Percentiles rank a stretch among this genome's conserved stretches.
These are phyloP conservation scores for Geotrichum carabidarum DNA, from an alignment of 1,139 yeast genomes.

Conservation along the genomic window DNA sequence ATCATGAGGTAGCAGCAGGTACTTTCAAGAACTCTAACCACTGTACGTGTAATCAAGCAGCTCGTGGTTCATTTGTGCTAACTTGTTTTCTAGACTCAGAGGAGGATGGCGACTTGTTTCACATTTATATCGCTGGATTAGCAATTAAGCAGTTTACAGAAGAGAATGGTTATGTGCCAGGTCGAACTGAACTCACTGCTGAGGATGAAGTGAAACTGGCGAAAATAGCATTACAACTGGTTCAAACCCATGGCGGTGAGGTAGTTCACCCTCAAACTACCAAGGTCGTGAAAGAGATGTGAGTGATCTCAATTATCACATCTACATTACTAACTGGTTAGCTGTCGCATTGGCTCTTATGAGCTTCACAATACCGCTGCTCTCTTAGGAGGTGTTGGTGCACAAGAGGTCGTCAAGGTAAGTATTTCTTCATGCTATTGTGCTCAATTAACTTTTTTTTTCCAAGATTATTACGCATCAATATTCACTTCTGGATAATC, in stretches of 20 bases:
- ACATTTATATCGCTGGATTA: constrained; percentile 28
- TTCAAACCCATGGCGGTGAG: constrained; percentile 18
- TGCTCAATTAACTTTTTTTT: constrained; percentile 11
- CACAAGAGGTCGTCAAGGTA: constrained; percentile 65
- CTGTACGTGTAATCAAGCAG: constrained; percentile 1
- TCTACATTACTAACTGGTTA: constrained; percentile 5
- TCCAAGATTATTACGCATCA: constrained; percentile 57
- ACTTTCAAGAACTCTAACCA: not conserved
- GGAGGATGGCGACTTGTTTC: constrained; percentile 23
- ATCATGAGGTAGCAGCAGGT: not conserved
- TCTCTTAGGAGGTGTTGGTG: constrained; percentile 71
- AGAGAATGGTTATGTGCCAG: constrained; percentile 20
- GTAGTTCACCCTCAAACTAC: constrained; percentile 16
- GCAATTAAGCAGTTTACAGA: constrained; percentile 28
- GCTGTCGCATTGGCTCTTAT: constrained; percentile 39
- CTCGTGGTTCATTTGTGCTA: not conserved
- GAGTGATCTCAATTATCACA: constrained; percentile 10
- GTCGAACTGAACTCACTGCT: constrained; percentile 15
- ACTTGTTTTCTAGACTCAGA: constrained; percentile 13
- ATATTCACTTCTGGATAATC: constrained; percentile 65
- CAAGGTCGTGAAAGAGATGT: constrained; percentile 26
- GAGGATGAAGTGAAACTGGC: constrained; percentile 16
- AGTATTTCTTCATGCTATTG: not conserved
- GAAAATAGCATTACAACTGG: constrained; percentile 20
- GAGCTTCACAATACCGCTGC: constrained; percentile 49